Evolutionary conservation across 1,284 basidiomycete species (phyloP), one percentile per base, ranked within the genome.

Genomic region (Boletus sp.): DNA sequence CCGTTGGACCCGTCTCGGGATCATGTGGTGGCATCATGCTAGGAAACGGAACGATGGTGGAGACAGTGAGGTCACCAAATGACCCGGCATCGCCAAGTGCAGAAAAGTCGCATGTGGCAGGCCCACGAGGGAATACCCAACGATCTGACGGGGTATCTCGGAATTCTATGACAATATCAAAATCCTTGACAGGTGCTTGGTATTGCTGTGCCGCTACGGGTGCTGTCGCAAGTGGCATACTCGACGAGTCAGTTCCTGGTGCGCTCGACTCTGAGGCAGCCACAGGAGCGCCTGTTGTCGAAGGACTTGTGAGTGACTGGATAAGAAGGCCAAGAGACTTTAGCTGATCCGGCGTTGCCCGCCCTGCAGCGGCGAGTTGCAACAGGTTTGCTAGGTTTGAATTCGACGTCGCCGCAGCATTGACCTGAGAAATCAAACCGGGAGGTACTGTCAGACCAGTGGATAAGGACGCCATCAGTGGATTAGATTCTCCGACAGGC

Each of bases 161-260:
- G 63, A 90, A 91, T 67, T 90, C 87, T 56, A 92, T 69, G 28
- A 91, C 81, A 7, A 91, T 68, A 71, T 91, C 90, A 64, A 85
- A 88, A 19, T 82, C 81, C 66, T 80, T 84, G 40, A 77, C 66
- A 48, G 78, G 68, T 46, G 72, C 33, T 40, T 68, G 66, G 33
- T 55, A 65, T 51, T 66, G 68, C 28, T 71, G 55, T 47, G 64
- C 55, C 43, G 60, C 57, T 31, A 56, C 23, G 7, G 65, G 61
- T 48, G 60, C 47, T 44, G 61, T 52, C 13, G 66, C 52, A 56
- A 65, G 49, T 19, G 68, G 38, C 13, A 65, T 61, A 14, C 65
- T 64, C 30, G 58, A 48, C 6, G 63, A 50, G 35, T 60, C 54
- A 11, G 64, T 50, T 54, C 61, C 68, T 5, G 59, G 30, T 21